A percentile compares a stretch with the other conserved stretches of the same genome.
phyloP scores from a whole-genome alignment of 2,329 filamentous ascomycete species.

The Septoria petroselini region DNA sequence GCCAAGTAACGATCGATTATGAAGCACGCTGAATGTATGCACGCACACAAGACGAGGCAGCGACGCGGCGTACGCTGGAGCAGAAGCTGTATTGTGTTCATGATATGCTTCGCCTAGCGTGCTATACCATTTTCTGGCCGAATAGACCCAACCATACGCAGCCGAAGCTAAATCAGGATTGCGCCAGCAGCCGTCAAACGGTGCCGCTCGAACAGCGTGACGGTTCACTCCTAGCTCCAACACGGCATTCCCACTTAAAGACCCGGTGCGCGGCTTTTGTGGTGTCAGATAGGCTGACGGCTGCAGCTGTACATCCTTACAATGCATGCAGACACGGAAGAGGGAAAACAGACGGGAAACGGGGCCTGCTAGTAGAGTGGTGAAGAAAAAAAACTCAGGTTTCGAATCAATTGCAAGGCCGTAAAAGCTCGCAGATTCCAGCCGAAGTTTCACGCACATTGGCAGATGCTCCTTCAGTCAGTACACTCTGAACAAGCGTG shows the following conservation, averaged over 20 bases:
- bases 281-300: conserved; percentile 19
- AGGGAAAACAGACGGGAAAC: conserved; percentile 12
- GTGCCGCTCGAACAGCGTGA: conserved; percentile 23
- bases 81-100: conserved; percentile 2
- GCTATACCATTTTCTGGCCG: conserved; percentile 14
- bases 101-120: conserved; percentile 16
- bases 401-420: conserved; percentile 6
- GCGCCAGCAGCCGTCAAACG: conserved; percentile 19
- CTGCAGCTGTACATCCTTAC: conserved; percentile 13
- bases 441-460: conserved; percentile 17
- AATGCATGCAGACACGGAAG: conserved; percentile 16
- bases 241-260: conserved; percentile 19
- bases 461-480: background rate
- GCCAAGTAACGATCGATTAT: background rate
- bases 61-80: background rate
- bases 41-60: background rate
- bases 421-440: conserved; percentile 7
- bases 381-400: background rate
- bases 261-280: conserved; percentile 20
- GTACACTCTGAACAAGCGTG: background rate
- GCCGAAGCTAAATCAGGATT: conserved; percentile 18
- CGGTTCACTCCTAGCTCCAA: conserved; percentile 22
- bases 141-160: conserved; percentile 15
- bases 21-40: background rate
- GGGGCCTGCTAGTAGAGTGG: background rate